A percentile compares a stretch with the other conserved stretches of the same genome.
These are phyloP conservation scores for Candida pseudoglaebosa DNA, from an alignment of 805 yeast genomes.

Conservation along the genomic window DNA sequence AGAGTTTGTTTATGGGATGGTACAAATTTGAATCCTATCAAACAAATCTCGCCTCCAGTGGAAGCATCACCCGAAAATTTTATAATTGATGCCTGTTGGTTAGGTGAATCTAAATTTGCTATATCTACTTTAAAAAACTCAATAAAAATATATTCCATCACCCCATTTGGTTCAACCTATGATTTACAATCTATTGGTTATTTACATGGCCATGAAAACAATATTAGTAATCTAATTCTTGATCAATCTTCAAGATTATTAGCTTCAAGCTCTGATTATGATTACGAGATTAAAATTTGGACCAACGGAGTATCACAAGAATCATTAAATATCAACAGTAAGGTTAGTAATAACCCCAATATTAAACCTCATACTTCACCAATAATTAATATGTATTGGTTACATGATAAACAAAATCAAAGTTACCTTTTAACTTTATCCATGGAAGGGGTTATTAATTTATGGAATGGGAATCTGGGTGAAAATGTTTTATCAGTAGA, in stretches of 20 bases:
- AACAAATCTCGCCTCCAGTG: conserved; percentile 18
- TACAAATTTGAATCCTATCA: conserved; percentile 30
- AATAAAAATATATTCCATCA: conserved; percentile 50
- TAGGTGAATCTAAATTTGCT: conserved; percentile 64
- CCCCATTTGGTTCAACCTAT: conserved; percentile 9
- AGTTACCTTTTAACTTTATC: conserved; percentile 47
- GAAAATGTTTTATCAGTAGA: conserved; percentile 31
- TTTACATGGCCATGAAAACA: conserved; percentile 58
- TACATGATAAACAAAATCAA: conserved; percentile 27
- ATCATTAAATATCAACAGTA: conserved; percentile 30
- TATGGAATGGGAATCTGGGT: conserved; percentile 61
- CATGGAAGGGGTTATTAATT: conserved; percentile 63
- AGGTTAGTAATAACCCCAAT: conserved; percentile 8
- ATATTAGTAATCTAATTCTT: conserved; percentile 54
- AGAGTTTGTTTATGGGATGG: conserved; percentile 63
- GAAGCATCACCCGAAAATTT: background rate
- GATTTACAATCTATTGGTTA: conserved; percentile 27
- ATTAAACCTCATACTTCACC: conserved; percentile 49
- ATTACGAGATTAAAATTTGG: conserved; percentile 72
- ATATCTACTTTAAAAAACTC: conserved; percentile 58
- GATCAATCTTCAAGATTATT: conserved; percentile 50
- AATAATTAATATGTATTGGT: conserved; percentile 55
- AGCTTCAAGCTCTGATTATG: conserved; percentile 71
- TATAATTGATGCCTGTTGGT: conserved; percentile 63
- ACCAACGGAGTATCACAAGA: conserved; percentile 56